These are phyloP conservation scores for Austroboletus niveus DNA, from an alignment of 1,284 basidiomycete species.

Conservation along the genomic window DNA sequence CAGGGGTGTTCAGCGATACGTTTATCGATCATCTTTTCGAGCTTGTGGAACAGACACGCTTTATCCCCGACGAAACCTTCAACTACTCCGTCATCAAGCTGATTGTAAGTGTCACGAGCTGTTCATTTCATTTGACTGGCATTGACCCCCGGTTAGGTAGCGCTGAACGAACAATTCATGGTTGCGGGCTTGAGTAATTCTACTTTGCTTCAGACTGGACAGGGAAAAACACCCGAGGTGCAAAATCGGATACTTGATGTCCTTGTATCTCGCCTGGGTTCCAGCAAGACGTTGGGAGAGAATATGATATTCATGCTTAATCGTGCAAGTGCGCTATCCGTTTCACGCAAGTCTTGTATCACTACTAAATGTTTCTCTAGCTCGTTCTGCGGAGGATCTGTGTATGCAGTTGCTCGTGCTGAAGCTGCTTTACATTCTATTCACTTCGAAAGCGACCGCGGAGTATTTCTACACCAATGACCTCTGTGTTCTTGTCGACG, in stretches of 20 bases:
- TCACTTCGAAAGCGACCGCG: slow-evolving; percentile 89
- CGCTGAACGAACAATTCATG: slow-evolving; percentile 99
- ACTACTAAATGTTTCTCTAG: slow-evolving; percentile 36
- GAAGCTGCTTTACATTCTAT: slow-evolving; percentile 93
- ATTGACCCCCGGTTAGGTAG: slow-evolving; percentile 51
- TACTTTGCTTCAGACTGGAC: slow-evolving; percentile 19
- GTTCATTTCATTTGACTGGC: not conserved
- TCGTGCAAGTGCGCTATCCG: slow-evolving; percentile 68
- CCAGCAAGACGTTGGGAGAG: slow-evolving; percentile 93
- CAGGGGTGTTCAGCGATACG: slow-evolving; percentile 75
- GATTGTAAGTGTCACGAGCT: slow-evolving; percentile 54
- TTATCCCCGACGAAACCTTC: slow-evolving; percentile 86
- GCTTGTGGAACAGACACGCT: slow-evolving; percentile 88
- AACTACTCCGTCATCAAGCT: slow-evolving; percentile 95
- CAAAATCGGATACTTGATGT: slow-evolving; percentile 83
- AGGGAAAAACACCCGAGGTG: slow-evolving; percentile 32
- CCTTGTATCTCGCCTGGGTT: slow-evolving; percentile 78
- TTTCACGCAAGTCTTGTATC: too few species aligned
- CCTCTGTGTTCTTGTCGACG: slow-evolving; percentile 92
- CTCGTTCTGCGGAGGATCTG: slow-evolving; percentile 82
- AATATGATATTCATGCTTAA: slow-evolving; percentile 99
- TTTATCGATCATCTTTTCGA: slow-evolving; percentile 94
- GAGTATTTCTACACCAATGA: slow-evolving; percentile 99
- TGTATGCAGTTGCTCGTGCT: slow-evolving; percentile 95
- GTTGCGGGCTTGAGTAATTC: slow-evolving; percentile 55